phyloP scores from a whole-genome alignment of 371 early-diverging fungal species.

The Mortierella sp. region DNA sequence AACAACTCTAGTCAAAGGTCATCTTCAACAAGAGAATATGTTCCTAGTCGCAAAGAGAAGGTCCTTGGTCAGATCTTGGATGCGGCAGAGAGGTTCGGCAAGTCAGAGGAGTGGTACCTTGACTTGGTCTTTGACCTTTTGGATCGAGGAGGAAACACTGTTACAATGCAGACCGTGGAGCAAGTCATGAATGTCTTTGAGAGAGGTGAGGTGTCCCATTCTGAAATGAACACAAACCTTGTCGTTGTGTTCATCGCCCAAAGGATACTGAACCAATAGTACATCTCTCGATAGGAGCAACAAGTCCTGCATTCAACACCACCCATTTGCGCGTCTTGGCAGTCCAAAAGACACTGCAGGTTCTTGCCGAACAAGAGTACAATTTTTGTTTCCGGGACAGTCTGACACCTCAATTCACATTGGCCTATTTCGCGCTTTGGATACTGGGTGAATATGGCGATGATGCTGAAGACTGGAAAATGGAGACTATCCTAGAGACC shows the following conservation, averaged over 20 bases:
- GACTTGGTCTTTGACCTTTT: slow-evolving; percentile 36
- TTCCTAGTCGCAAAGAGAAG: slow-evolving; percentile 39
- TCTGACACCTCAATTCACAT: not conserved
- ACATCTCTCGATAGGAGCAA: slow-evolving; percentile 15
- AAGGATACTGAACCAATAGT: not conserved
- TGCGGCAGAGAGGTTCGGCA: slow-evolving; percentile 41
- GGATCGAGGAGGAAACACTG: slow-evolving; percentile 11
- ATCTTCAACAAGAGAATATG: not conserved
- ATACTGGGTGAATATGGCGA: slow-evolving; percentile 42
- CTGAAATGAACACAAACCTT: not conserved
- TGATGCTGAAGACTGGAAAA: slow-evolving; percentile 5
- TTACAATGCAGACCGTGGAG: slow-evolving; percentile 36
- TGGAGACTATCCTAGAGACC: slow-evolving; percentile 12
- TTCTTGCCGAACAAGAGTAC: slow-evolving; percentile 24
- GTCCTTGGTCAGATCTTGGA: slow-evolving; percentile 43
- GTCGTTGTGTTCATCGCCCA: not conserved
- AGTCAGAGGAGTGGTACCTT: slow-evolving; percentile 42
- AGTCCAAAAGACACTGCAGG: slow-evolving; percentile 20
- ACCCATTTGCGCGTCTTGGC: slow-evolving; percentile 29
- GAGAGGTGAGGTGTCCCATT: slow-evolving; percentile 13
- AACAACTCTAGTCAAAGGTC: too few species aligned
- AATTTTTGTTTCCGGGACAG: not conserved
- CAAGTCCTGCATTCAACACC: slow-evolving; percentile 26
- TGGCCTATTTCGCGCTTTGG: slow-evolving; percentile 41
- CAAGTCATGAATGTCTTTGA: slow-evolving; percentile 34